Conservation (phyloP, 1,139 yeast genomes). For the Saccharomyces hybrid region DNA sequence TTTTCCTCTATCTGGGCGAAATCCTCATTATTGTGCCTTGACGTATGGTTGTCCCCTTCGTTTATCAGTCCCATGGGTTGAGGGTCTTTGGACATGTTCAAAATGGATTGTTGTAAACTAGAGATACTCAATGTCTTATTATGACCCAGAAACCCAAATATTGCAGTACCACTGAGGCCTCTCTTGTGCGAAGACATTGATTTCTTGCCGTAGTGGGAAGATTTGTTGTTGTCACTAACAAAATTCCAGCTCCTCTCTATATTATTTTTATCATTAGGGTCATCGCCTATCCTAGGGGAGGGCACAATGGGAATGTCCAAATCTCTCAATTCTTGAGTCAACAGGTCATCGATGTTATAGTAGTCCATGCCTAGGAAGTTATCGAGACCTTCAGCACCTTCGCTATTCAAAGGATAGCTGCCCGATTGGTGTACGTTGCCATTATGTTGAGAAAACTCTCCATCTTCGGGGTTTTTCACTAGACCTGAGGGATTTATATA, state of each 20-base stretch:
- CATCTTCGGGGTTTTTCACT: conserved; percentile 4
- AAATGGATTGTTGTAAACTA: conserved; percentile 13
- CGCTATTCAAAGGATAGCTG: not conserved
- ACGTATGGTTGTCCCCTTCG: not conserved
- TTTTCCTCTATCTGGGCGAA: not conserved
- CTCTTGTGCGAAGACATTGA: conserved; percentile 25
- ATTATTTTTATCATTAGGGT: not conserved
- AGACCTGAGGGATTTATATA: conserved; percentile 13
- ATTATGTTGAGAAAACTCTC: not conserved
- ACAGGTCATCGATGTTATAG: conserved; percentile 25
- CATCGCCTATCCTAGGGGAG: conserved; percentile 3
- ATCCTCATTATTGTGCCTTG: not conserved
- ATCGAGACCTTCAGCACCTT: conserved; percentile 6
- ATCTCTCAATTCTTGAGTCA: conserved; percentile 28
- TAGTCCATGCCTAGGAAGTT: conserved; percentile 16
- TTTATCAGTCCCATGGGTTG: conserved; percentile 1
- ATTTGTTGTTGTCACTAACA: conserved; percentile 5
- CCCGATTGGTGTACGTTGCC: not conserved
- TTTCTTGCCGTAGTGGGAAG: conserved; percentile 4
- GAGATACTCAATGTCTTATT: conserved; percentile 39
- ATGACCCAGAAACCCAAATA: conserved; percentile 53
- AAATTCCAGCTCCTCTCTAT: conserved; percentile 6
- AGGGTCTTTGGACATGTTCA: conserved; percentile 1
- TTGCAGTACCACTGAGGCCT: conserved; percentile 52
- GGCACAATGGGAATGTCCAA: conserved; percentile 29